These are phyloP conservation scores for Pleodorina starrii DNA, from an alignment of 139 green algal species.

Conservation along the genomic window DNA sequence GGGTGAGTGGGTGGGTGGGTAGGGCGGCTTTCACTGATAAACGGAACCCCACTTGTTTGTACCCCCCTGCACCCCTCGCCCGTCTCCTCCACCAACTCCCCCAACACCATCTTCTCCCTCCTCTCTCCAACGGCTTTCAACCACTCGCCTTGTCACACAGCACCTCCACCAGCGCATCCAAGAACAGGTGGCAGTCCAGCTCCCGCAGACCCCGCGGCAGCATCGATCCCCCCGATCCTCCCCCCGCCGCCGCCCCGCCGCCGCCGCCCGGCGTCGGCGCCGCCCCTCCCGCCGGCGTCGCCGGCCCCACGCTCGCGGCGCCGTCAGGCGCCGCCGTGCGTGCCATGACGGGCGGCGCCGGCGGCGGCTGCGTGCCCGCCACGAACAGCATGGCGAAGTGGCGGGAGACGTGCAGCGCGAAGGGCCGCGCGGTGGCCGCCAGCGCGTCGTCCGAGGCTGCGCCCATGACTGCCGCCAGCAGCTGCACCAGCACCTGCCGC, in stretches of 20 bases:
- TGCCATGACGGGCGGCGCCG: conserved; percentile 65
- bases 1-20: too few relatives aligned
- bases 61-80: too few relatives aligned
- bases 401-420: conserved; percentile 79
- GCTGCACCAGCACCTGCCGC: conserved; percentile 63
- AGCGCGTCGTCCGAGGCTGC: conserved; percentile 74
- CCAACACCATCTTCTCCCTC: too few relatives aligned
- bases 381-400: conserved; percentile 96
- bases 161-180: conserved; percentile 91
- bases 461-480: conserved; percentile 69
- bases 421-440: conserved; percentile 67
- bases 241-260: background rate
- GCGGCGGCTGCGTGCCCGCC: conserved; percentile 63
- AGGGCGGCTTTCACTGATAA: too few relatives aligned
- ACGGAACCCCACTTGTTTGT: too few relatives aligned
- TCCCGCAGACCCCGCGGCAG: conserved; percentile 70
- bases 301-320: conserved; percentile 26
- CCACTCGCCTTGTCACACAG: conserved; percentile 62
- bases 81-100: too few relatives aligned
- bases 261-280: background rate
- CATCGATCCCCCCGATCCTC: background rate
- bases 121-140: too few relatives aligned
- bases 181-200: conserved; percentile 88
- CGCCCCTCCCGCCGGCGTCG: background rate
- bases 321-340: conserved; percentile 16